These are phyloP conservation scores for Picea mariana DNA, from an alignment of 83 land plant genomes.

Conservation along the genomic window DNA sequence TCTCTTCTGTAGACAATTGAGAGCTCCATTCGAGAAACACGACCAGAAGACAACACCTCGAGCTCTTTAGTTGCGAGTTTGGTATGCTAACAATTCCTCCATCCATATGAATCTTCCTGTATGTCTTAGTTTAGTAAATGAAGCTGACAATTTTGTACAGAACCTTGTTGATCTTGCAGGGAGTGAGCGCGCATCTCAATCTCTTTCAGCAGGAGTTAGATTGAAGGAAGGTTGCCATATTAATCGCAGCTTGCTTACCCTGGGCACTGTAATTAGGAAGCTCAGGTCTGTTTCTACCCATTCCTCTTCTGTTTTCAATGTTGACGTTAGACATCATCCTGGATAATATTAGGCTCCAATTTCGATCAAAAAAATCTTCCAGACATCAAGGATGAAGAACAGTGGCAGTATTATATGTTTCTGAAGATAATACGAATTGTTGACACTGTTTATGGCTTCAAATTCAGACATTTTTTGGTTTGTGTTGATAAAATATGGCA, in stretches of 20 bases:
- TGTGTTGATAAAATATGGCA: no score
- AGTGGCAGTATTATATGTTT: no score
- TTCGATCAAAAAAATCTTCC: no score
- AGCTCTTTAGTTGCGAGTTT: constrained; percentile 78
- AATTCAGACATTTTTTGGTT: no score
- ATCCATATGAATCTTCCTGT: not conserved
- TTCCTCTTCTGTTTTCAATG: no score
- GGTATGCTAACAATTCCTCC: constrained; percentile 43
- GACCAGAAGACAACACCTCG: constrained; percentile 37
- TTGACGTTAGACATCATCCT: no score
- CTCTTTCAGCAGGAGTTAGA: constrained; percentile 76
- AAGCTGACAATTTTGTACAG: constrained; percentile 44
- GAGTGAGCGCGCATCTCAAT: constrained; percentile 94
- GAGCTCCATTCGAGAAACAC: constrained; percentile 68
- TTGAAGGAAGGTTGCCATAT: constrained; percentile 98
- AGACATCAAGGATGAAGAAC: no score
- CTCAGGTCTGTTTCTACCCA: constrained; percentile 54
- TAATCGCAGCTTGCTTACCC: constrained; percentile 90
- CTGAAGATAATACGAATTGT: not conserved
- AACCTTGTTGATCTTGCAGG: constrained; percentile 98
- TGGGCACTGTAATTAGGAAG: constrained; percentile 94
- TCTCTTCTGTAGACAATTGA: constrained; percentile 72
- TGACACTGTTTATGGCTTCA: no score
- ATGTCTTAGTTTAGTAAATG: not conserved
- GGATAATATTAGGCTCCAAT: no score